Evolutionary conservation across 768 basidiomycete species (phyloP).

Genomic region (Phlebiopsis flavidoalba): DNA sequence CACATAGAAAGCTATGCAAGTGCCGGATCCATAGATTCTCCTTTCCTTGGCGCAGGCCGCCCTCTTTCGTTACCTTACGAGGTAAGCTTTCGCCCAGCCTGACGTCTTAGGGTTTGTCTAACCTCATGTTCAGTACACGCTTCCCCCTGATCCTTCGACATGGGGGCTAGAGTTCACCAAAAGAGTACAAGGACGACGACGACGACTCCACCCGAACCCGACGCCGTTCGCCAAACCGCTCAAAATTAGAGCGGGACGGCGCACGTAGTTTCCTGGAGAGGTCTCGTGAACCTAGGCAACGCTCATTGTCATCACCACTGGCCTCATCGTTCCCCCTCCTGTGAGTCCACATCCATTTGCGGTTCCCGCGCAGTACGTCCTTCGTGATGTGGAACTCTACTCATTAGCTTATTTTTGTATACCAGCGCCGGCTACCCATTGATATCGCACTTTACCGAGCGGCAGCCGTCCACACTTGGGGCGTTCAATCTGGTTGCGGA

Average conservation of each 20-base stretch:
- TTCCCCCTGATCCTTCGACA: conserved; percentile 31
- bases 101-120: not conserved
- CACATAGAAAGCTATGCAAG: conserved; percentile 16
- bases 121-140: conserved; percentile 25
- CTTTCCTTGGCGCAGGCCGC: conserved; percentile 21
- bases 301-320: conserved; percentile 29
- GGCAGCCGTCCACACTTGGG: conserved; percentile 23
- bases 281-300: conserved; percentile 39
- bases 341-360: conserved; percentile 16
- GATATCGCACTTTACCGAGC: conserved; percentile 24
- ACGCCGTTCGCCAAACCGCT: conserved; percentile 17
- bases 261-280: conserved; percentile 31
- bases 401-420: not conserved
- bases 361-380: not conserved
- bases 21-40: conserved; percentile 21
- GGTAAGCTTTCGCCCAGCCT: conserved; percentile 6
- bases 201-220: conserved; percentile 34
- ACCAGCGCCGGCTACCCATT: conserved; percentile 33
- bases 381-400: not conserved
- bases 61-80: conserved; percentile 22
- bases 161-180: conserved; percentile 28
- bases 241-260: conserved; percentile 30
- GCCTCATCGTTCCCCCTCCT: conserved; percentile 23
- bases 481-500: conserved; percentile 44
- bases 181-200: conserved; percentile 32